Conservation (phyloP, 1,284 basidiomycete species). For the Trametes pubescens region DNA sequence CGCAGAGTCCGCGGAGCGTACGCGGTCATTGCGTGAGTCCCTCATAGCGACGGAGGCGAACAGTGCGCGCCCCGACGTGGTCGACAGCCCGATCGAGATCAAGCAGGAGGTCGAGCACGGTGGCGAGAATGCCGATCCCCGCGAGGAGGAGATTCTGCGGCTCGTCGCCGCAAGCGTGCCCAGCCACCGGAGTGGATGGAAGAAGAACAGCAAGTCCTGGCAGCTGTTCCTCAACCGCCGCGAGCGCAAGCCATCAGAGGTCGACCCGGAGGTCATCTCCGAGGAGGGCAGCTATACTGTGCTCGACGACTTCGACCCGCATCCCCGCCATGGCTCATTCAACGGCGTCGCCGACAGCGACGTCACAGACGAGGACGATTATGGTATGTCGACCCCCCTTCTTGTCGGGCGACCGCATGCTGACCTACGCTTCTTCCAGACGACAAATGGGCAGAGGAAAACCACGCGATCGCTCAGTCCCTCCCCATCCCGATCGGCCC, state of each 20-base stretch:
- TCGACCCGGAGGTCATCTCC: conserved; percentile 48
- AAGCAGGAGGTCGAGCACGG: background rate
- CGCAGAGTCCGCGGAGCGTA: conserved; percentile 32
- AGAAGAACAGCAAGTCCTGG: conserved; percentile 68
- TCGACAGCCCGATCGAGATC: conserved; percentile 25
- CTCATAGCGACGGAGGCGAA: conserved; percentile 24
- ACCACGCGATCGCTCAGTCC: conserved; percentile 54
- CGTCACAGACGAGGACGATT: conserved; percentile 38
- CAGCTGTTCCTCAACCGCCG: conserved; percentile 62
- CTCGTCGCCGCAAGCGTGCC: conserved; percentile 73
- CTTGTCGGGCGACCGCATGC: no score
- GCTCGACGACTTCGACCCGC: conserved; percentile 28
- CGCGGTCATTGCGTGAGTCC: conserved; percentile 34
- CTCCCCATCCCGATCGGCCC: conserved; percentile 67
- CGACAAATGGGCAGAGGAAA: conserved; percentile 25
- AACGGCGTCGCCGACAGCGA: conserved; percentile 44
- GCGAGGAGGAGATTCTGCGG: conserved; percentile 63
- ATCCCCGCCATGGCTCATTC: conserved; percentile 19
- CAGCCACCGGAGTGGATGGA: conserved; percentile 77
- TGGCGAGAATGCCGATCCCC: conserved; percentile 46
- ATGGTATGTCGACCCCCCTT: conserved; percentile 27
- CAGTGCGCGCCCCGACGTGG: conserved; percentile 15
- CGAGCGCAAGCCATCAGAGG: conserved; percentile 43
- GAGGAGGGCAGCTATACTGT: conserved; percentile 52
- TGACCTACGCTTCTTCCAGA: conserved; percentile 15